Evolutionary conservation across 352 stramenopile genomes (phyloP).

Genomic region (Globisporangium solare): DNA sequence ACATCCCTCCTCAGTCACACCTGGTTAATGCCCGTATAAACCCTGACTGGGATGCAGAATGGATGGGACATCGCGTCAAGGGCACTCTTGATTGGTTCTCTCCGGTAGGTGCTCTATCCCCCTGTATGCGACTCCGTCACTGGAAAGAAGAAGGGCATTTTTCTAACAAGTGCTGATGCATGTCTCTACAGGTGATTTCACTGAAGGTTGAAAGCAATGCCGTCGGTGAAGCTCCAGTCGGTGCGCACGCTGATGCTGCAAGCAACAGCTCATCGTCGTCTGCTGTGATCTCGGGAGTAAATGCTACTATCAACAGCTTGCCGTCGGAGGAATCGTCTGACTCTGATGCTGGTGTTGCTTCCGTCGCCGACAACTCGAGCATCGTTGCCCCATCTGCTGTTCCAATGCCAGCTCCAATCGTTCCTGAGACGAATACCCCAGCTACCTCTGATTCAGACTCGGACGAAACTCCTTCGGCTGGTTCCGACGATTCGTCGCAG

Average conservation of each 20-base stretch:
- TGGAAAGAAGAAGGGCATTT: not conserved
- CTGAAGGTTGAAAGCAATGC: slow-evolving; percentile 16
- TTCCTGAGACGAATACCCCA: no score
- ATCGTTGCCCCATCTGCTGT: not conserved
- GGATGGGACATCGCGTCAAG: slow-evolving; percentile 67
- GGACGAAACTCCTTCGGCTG: not conserved
- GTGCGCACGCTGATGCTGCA: not conserved
- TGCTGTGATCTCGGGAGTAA: not conserved
- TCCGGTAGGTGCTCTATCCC: slow-evolving; percentile 24
- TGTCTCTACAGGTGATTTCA: slow-evolving; percentile 28
- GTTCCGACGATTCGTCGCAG: not conserved
- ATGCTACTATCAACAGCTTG: not conserved
- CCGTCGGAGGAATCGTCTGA: not conserved
- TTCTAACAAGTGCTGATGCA: no score
- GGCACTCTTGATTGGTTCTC: slow-evolving; percentile 60
- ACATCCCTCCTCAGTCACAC: slow-evolving; percentile 71
- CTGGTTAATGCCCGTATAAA: slow-evolving; percentile 82
- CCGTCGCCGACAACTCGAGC: no score
- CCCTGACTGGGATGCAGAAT: slow-evolving; percentile 45
- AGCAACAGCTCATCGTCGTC: not conserved
- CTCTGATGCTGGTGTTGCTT: not conserved
- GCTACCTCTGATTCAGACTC: no score
- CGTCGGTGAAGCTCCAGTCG: not conserved
- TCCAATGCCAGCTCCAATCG: not conserved
- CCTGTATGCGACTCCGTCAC: not conserved